phyloP scores from a whole-genome alignment of 2,329 filamentous ascomycete species.

The Cladosporium sp. region DNA sequence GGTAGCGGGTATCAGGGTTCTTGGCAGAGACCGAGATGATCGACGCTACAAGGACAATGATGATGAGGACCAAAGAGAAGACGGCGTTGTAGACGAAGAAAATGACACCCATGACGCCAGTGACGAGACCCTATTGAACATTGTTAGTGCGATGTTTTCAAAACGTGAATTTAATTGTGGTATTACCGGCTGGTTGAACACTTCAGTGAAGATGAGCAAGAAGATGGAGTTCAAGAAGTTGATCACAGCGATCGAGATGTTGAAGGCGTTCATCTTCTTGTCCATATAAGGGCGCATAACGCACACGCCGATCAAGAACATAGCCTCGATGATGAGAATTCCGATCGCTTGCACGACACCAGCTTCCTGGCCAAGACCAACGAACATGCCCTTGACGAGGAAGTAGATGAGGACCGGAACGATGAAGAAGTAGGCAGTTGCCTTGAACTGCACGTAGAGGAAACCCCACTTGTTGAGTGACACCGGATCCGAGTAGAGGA shows the following conservation, averaged over 20 bases:
- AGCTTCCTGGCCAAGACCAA: conserved; percentile 71
- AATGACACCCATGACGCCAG: conserved; percentile 81
- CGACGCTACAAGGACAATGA: conserved; percentile 76
- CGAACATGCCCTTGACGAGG: conserved; percentile 83
- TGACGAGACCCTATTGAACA: conserved; percentile 60
- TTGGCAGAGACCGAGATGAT: conserved; percentile 79
- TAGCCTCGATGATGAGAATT: conserved; percentile 77
- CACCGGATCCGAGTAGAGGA: conserved; percentile 91
- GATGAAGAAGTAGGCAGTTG: conserved; percentile 93
- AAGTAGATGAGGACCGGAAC: conserved; percentile 73
- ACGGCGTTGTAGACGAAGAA: conserved; percentile 85
- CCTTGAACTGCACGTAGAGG: conserved; percentile 94
- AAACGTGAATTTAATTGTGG: neutral
- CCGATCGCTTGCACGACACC: conserved; percentile 74
- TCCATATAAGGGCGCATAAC: conserved; percentile 96
- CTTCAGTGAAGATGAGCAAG: conserved; percentile 78
- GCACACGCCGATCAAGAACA: conserved; percentile 69
- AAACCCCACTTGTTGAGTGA: conserved; percentile 97
- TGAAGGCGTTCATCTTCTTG: conserved; percentile 95
- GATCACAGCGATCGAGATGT: conserved; percentile 83
- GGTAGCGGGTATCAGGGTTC: conserved; percentile 91
- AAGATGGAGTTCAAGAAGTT: conserved; percentile 92
- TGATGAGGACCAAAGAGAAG: conserved; percentile 74
- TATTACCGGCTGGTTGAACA: conserved; percentile 74
- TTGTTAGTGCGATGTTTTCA: neutral